Percentiles rank a stretch among this genome's conserved stretches.
phyloP scores from a whole-genome alignment of 805 yeast species.

The Diddensiella santjacobensis region DNA sequence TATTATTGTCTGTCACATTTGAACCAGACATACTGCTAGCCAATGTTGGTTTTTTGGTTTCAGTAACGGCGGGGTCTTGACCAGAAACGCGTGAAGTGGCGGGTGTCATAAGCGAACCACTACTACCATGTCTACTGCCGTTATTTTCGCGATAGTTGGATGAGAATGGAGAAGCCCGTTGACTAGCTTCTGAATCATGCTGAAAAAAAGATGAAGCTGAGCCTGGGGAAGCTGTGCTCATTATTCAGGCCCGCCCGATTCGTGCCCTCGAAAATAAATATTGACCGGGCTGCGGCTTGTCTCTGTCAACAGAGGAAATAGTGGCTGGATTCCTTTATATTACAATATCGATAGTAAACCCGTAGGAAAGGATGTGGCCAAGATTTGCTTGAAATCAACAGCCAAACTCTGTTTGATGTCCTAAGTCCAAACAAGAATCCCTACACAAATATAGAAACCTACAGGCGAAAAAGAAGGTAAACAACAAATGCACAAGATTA shows the following conservation, averaged over 20 bases:
- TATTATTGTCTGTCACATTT: not conserved
- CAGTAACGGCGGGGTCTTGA: conserved; percentile 4
- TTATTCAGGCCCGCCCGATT: conserved; percentile 1
- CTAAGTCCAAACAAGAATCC: not conserved
- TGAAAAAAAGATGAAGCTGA: conserved; percentile 3
- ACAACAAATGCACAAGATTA: too few species aligned
- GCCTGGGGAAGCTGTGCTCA: conserved; percentile 10
- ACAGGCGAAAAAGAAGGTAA: not conserved
- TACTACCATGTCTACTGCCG: not conserved
- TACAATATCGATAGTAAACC: too few species aligned
- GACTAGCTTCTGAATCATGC: conserved; percentile 1
- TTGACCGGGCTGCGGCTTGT: too few species aligned
- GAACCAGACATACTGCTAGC: not conserved
- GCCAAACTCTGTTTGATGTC: too few species aligned
- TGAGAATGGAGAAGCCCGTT: not conserved
- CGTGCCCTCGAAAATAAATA: not conserved
- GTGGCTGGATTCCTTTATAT: too few species aligned
- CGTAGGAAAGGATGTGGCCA: too few species aligned
- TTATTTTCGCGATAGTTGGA: not conserved
- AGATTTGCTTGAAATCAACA: too few species aligned
- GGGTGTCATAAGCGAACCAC: not conserved
- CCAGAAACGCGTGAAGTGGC: conserved; percentile 1
- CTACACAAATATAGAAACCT: conserved; percentile 2
- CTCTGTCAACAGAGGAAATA: too few species aligned
- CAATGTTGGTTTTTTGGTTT: conserved; percentile 9